Evolutionary conservation across 164 flowering plant species (phyloP), one percentile per base, ranked within the genome.

Genomic region (Tetrastigma voinierianum): DNA sequence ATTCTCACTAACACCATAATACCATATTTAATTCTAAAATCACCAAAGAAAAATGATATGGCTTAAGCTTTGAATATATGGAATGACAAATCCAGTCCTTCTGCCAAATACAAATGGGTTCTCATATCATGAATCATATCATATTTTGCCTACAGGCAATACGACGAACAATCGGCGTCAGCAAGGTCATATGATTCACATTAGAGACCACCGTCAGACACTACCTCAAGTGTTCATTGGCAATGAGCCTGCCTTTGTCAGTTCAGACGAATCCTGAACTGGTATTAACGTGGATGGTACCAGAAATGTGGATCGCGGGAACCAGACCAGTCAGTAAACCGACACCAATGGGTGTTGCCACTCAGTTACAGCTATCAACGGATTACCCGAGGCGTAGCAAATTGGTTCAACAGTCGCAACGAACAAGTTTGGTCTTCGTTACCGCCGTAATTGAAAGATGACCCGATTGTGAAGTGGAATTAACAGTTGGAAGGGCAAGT

Each of bases 151-250:
- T 76, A 14, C 32, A 23, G 13, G n/a, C 21, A 1, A 12, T 19
- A 62, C 83, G 76, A 9, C 1, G 2, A n/a, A 51, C 85, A 82
- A n/a, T 45, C n/a, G 1, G 48, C 63, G 4, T 47, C 68, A 49
- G 49, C 61, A 0, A 75, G 76, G 5, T n/a, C 48, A 7, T 71
- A 51, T 79, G 79, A 13, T 60, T 75, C 66, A 76, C 83, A 25
- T 21, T 24, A 19, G 80, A 82, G 7, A 83, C 85, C 46, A 68
- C 65, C 72, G 19, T 73, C 64, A 82, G 59, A 54, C n/a, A 52
- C 82, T 47, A 73, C 76, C 18, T n/a, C 59, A 32, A 79, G 73
- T 43, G 20, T 15, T 48, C 7, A 47, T 65, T 68, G 0, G 0
- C 12, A 13, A 13, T 15, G 9, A 78, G 79, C 55, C 40, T 46